phyloP scores from a whole-genome alignment of 148 eudicot species.

The Hydrangea macrophylla region DNA sequence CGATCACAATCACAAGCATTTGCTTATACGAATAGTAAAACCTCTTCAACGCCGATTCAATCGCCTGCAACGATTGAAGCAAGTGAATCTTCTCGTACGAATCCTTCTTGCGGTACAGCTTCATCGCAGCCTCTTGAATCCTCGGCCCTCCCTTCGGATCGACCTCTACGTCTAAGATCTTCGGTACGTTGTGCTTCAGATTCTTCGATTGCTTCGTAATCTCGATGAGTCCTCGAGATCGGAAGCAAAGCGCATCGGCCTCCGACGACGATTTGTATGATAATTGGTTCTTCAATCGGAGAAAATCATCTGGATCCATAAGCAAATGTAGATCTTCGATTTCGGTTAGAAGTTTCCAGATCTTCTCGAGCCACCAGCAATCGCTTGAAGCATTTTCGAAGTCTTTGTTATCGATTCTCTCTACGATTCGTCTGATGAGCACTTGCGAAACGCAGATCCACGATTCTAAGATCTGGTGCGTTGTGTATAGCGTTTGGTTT shows the following conservation, averaged over 20 bases:
- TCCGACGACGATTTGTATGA: conserved; percentile 41
- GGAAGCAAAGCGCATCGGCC: conserved; percentile 59
- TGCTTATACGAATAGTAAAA: conserved; percentile 68
- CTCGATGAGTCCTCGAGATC: conserved; percentile 50
- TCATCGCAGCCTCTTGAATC: conserved; percentile 77
- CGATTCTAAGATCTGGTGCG: conserved; percentile 67
- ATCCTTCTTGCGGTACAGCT: conserved; percentile 42
- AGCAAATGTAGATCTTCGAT: conserved; percentile 53
- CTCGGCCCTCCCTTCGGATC: conserved; percentile 83
- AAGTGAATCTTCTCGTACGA: conserved; percentile 53
- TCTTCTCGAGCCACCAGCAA: conserved; percentile 55
- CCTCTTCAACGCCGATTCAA: conserved; percentile 63
- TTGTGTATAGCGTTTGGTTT: conserved; percentile 39
- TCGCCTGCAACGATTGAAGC: conserved; percentile 69
- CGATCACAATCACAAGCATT: conserved; percentile 54
- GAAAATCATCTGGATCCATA: conserved; percentile 70
- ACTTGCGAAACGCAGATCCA: conserved; percentile 45
- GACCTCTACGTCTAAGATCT: conserved; percentile 57
- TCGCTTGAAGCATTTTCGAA: conserved; percentile 39
- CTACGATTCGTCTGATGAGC: conserved; percentile 32
- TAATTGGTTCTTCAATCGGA: conserved; percentile 48
- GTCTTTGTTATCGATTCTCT: conserved; percentile 22
- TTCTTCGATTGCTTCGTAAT: conserved; percentile 57
- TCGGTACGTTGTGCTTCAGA: conserved; percentile 57
- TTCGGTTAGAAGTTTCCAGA: conserved; percentile 55